Conservation (phyloP, 345 rosid species). For the Eutrema japonicum region DNA sequence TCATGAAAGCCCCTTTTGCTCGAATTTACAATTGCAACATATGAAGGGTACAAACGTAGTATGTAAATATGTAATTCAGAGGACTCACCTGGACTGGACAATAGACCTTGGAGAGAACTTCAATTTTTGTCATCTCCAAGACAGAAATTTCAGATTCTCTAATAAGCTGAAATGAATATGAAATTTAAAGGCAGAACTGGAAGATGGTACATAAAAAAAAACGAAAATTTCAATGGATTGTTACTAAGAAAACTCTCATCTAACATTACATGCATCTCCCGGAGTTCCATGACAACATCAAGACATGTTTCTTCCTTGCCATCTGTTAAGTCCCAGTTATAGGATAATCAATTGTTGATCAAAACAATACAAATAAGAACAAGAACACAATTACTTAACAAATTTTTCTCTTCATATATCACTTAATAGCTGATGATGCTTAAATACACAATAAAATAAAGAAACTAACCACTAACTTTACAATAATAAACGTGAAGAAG, state of each 20-base stretch:
- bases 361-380: no score
- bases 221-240: not conserved
- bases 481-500: no score
- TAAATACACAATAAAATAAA: no score
- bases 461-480: no score
- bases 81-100: conserved; percentile 74
- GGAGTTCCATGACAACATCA: conserved; percentile 75
- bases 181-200: not conserved
- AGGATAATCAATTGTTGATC: no score
- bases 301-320: conserved; percentile 77
- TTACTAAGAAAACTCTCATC: conserved; percentile 14
- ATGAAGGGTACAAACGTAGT: no score
- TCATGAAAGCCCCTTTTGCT: conserved; percentile 16
- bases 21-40: not conserved
- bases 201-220: conserved; percentile 27
- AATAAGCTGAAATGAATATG: conserved; percentile 66
- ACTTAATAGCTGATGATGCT: no score
- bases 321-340: no score
- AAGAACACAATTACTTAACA: no score
- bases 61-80: conserved; percentile 1
- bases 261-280: conserved; percentile 80
- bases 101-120: conserved; percentile 64
- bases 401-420: no score
- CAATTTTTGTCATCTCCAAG: conserved; percentile 80
- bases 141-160: conserved; percentile 83